Evolutionary conservation across 2,329 filamentous ascomycete genomes (phyloP).

Genomic region (Blumeria hordei): DNA sequence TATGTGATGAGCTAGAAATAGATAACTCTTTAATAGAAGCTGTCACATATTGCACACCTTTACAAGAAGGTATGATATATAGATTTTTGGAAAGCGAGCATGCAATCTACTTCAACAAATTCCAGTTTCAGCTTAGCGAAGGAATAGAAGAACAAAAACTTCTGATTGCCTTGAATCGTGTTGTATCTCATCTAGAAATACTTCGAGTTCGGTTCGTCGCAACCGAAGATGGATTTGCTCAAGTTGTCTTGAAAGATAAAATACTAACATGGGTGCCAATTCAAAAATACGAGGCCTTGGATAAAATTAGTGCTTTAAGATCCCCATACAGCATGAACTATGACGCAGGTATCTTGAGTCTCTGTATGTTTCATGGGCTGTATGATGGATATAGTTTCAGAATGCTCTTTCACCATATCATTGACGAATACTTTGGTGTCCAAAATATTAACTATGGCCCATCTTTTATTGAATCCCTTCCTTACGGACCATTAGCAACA

Average conservation of each 20-base stretch:
- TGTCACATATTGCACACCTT: slow-evolving; percentile 58
- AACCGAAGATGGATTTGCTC: slow-evolving; percentile 53
- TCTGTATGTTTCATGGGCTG: slow-evolving; percentile 63
- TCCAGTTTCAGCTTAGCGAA: slow-evolving; percentile 30
- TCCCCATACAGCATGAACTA: slow-evolving; percentile 9
- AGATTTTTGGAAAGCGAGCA: slow-evolving; percentile 32
- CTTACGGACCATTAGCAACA: slow-evolving; percentile 39
- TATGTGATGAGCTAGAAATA: slow-evolving; percentile 25
- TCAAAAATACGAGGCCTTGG: slow-evolving; percentile 8
- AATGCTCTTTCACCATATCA: slow-evolving; percentile 36
- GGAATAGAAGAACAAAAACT: slow-evolving; percentile 24
- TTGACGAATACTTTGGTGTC: slow-evolving; percentile 22
- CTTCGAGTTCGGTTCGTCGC: slow-evolving; percentile 49
- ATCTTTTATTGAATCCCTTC: slow-evolving; percentile 40
- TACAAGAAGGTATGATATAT: slow-evolving; percentile 72
- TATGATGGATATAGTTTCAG: slow-evolving; percentile 68
- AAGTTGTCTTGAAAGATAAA: slow-evolving; percentile 33
- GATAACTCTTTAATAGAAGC: slow-evolving; percentile 34
- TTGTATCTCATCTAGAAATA: slow-evolving; percentile 31
- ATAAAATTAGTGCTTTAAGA: slow-evolving; percentile 10
- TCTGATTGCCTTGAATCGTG: slow-evolving; percentile 28
- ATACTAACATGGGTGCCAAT: slow-evolving; percentile 21
- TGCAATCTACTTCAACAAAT: slow-evolving; percentile 54
- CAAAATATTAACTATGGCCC: slow-evolving; percentile 18
- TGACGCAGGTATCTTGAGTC: slow-evolving; percentile 19